These are phyloP conservation scores for Trametes coccinea DNA, from an alignment of 768 basidiomycete genomes.

Conservation along the genomic window DNA sequence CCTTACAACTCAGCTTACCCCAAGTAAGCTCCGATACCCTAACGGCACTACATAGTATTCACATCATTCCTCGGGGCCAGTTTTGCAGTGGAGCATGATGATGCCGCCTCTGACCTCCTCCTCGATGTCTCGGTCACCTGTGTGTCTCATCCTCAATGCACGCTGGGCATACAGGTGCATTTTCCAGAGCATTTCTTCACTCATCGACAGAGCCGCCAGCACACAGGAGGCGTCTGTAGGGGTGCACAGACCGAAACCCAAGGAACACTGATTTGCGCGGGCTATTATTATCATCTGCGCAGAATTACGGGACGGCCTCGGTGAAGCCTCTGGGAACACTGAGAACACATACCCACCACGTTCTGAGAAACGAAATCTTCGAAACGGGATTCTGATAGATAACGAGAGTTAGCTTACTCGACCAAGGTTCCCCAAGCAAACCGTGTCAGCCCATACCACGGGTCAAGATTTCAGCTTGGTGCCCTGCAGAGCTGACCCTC, in stretches of 20 bases:
- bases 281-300: neutral
- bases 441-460: neutral
- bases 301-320: neutral
- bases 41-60: neutral
- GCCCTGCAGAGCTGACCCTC: neutral
- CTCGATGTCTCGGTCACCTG: neutral
- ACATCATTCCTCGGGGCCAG: neutral
- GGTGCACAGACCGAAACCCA: neutral
- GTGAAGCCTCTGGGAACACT: neutral
- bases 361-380: neutral
- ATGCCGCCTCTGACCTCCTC: neutral
- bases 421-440: neutral
- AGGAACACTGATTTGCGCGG: neutral
- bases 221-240: neutral
- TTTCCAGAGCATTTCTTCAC: neutral
- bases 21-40: neutral
- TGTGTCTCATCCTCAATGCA: neutral
- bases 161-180: neutral
- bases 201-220: neutral
- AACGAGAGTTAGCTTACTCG: neutral
- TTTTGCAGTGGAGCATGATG: neutral
- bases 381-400: neutral
- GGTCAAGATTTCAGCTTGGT: neutral
- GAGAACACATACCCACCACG: neutral
- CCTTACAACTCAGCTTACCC: neutral